Evolutionary conservation across 345 rosid genomes (phyloP).

Genomic region (Citrus mangshanensis): DNA sequence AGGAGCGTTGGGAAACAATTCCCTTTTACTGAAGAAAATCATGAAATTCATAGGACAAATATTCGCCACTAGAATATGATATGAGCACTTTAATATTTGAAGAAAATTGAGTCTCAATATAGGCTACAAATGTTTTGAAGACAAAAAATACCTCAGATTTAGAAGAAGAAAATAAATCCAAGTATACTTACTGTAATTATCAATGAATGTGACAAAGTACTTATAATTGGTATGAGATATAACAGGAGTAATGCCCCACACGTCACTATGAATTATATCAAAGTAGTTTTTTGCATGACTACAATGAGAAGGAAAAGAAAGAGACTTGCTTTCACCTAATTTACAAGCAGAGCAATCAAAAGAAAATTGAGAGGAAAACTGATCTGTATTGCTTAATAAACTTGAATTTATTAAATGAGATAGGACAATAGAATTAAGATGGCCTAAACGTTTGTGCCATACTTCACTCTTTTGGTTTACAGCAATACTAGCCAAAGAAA

Average conservation of each 20-base stretch:
- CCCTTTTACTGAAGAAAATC: not conserved
- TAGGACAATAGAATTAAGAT: no score
- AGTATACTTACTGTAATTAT: not conserved
- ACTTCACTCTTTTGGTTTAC: no score
- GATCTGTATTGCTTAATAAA: no score
- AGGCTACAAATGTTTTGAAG: not conserved
- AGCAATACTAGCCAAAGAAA: no score
- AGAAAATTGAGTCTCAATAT: not conserved
- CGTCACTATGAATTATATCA: not conserved
- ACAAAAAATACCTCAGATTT: not conserved
- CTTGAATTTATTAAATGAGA: no score
- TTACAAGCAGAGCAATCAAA: not conserved
- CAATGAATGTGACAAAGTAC: constrained; percentile 12
- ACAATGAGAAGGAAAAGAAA: not conserved
- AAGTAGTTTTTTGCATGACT: not conserved
- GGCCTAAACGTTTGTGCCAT: no score
- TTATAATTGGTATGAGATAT: not conserved
- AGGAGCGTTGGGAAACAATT: constrained; percentile 5
- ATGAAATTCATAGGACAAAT: not conserved
- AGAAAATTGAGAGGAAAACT: no score
- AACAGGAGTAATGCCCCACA: not conserved
- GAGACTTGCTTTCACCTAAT: not conserved
- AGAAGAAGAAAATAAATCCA: constrained; percentile 10
- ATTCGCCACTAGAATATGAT: not conserved
- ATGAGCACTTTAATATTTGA: not conserved